Evolutionary conservation across 371 early-diverging fungal genomes (phyloP), one percentile per base, ranked within the genome.

Genomic region (Dentiscutata heterogama): DNA sequence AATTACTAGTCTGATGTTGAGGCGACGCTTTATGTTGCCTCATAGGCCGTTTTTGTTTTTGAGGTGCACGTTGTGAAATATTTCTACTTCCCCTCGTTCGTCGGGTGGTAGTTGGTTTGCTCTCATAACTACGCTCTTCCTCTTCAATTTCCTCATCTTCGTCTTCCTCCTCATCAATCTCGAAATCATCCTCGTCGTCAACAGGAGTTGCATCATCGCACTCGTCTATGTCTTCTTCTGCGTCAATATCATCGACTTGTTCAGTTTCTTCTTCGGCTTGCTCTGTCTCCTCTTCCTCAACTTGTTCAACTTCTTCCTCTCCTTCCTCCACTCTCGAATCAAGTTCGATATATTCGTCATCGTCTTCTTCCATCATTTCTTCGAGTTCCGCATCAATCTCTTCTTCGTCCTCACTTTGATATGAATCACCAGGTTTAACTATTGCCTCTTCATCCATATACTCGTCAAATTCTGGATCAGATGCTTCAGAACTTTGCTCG

Each of bases 381-480:
- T 65, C 79, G 53, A 54, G 27, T 39, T 63, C 77, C 14, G 31
- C 60, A 5, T 35, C 39, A 20, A 73, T 73, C 22, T 75, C 75
- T 14, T 77, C 77, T 14, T 77, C 77, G 14, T 58, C 60, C 20
- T 54, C 56, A 7, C 25, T 50, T 25, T 65, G 42, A 65, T 80
- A 80, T 11, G 25, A 25, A 56, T n/a, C 51, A 20, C 64, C 42
- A n/a, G 18, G 27, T 42, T 22, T 27, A n/a, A 39, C 42, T 22
- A 31, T 61, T 29, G 39, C 29, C 51, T 63, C 68, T 51, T 78
- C 54, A 35, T 80, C 71, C 22, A 31, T 29, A 20, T 39, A 31
- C n/a, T 53, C 80, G 7, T 80, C 80, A 54, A 70, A 80, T 25
- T 80, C 80, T 35, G 39, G 54, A 25, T 71, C 80, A 39, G 58